A percentile compares a stretch with the other conserved stretches of the same genome.
Evolutionary conservation across 139 green algal species (phyloP).

Genomic region (Closterium sp.): DNA sequence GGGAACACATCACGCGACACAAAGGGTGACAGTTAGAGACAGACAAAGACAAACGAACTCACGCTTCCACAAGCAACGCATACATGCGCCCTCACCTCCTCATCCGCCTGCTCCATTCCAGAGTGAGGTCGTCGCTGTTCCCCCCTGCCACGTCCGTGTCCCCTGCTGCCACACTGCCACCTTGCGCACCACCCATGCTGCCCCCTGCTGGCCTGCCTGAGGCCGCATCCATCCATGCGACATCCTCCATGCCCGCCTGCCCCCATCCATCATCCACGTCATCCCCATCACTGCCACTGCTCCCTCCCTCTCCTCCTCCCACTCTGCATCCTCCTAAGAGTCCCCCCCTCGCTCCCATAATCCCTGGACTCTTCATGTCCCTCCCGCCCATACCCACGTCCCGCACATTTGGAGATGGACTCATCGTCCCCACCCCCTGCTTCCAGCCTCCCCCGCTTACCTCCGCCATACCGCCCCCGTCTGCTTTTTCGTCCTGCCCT

Average conservation of each 20-base stretch:
- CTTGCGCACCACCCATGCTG: background rate
- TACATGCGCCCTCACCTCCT: background rate
- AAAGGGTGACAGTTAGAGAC: background rate
- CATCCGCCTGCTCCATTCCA: background rate
- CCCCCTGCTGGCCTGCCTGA: background rate
- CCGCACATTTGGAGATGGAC: background rate
- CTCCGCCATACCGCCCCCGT: background rate
- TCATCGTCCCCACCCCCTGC: background rate
- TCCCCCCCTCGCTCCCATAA: background rate
- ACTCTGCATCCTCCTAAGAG: background rate
- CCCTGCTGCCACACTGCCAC: background rate
- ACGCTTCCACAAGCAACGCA: background rate
- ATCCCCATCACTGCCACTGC: background rate
- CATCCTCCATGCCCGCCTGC: background rate
- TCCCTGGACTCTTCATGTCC: background rate
- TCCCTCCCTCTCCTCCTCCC: background rate
- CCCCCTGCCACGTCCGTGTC: background rate
- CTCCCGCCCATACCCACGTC: background rate
- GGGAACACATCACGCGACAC: background rate
- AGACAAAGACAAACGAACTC: too few species aligned
- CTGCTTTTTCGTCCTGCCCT: background rate
- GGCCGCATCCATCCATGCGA: background rate
- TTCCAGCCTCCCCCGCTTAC: background rate
- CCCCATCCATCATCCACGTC: background rate
- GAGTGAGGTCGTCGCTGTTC: background rate